phyloP scores from a whole-genome alignment of 2,329 filamentous ascomycete species.

The Ophiostoma quercus region DNA sequence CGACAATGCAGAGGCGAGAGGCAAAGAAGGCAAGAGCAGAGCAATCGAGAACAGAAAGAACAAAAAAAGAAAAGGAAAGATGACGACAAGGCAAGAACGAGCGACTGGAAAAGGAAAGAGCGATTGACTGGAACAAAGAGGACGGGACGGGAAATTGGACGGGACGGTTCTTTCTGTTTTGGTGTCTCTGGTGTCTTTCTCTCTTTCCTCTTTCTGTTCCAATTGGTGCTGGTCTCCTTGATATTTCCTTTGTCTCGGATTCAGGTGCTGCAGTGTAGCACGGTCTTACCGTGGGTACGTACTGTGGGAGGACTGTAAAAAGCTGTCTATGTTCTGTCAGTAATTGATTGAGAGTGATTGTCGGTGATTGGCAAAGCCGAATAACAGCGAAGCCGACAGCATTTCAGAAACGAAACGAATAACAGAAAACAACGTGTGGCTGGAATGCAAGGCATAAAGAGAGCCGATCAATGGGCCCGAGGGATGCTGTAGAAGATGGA shows the following conservation, averaged over 20 bases:
- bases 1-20: not conserved
- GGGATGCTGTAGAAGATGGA: slow-evolving; percentile 12
- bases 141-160: slow-evolving; percentile 6
- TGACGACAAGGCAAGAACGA: not conserved
- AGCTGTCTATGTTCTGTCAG: not conserved
- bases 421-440: not conserved
- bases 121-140: not conserved
- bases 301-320: not conserved
- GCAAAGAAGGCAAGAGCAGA: not conserved
- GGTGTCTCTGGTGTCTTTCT: not conserved
- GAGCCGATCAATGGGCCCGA: slow-evolving; percentile 7
- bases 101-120: not conserved
- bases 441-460: slow-evolving; percentile 13
- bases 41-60: not conserved
- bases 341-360: not conserved
- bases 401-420: too few species aligned
- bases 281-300: slow-evolving; percentile 6
- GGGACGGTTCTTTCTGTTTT: slow-evolving; percentile 5
- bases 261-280: slow-evolving; percentile 12
- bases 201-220: not conserved
- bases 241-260: slow-evolving; percentile 13
- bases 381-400: not conserved
- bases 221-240: not conserved
- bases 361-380: not conserved
- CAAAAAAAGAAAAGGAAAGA: not conserved